Evolutionary conservation across 305 asterid species (phyloP), one percentile per base, ranked within the genome.

Genomic region (Fraxinus latifolia): DNA sequence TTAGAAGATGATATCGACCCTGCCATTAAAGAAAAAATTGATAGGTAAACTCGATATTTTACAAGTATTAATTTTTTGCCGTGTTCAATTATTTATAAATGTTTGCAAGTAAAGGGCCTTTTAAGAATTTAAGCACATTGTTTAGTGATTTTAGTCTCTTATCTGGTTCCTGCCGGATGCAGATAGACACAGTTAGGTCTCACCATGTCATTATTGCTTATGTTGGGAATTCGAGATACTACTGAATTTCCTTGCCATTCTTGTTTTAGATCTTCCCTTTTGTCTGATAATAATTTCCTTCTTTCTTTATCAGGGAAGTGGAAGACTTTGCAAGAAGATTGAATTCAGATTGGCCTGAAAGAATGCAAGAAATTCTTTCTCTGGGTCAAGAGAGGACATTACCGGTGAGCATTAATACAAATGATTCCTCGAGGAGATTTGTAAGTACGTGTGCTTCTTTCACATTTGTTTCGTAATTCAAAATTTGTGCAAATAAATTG

Each of bases 301-400:
- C 78, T 77, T 84, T 74, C 75, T 85, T 86, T 70, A 82, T 81
- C 88, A 96, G 99, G 93, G 99, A 96, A 90, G 99, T 96, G 76
- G 99, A 91, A 84, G 99, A 94, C 88, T 96, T 96, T 55, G 98
- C 97, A 14, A 90, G 99, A 87, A 91, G 97, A 87, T 87, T 96
- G 81, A 94, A 91, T 84, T 91, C 98, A 17, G 93, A 89, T 85
- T 95, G 99, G 99, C 98, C 97, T 6, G 97, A 92, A 82, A 90
- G 97, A 87, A 87, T 92, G 92, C 96, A 94, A 82, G 97, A 94
- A 89, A 87, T 94, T 79, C 92, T 94, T 11, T 92, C 97, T 58
- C 89, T 88, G 37, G 97, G 97, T 81, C 95, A 91, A 85, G 95
- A 93, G 89, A 87, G 90, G 83, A 93, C 88, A 29, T 70, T 89